A percentile compares a stretch with the other conserved stretches of the same genome.
phyloP scores from a whole-genome alignment of 805 yeast genomes.

The Metschnikowia henanensis region DNA sequence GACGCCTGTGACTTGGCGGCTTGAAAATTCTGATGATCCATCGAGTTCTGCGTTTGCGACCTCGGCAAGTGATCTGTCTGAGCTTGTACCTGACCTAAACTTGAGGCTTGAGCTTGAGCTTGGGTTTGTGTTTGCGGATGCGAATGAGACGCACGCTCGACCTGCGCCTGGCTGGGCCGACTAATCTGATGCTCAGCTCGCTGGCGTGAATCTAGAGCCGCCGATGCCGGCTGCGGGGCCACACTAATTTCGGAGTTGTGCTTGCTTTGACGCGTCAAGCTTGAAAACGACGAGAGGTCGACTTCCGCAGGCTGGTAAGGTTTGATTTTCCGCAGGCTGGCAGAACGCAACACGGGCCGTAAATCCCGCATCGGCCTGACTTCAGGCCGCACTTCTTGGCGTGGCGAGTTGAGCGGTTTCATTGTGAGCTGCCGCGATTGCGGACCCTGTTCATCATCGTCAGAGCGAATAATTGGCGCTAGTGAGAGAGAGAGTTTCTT shows the following conservation, averaged over 20 bases:
- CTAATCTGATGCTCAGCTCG: constrained; percentile 3
- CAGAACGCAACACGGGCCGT: constrained; percentile 5
- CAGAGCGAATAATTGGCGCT: constrained; percentile 34
- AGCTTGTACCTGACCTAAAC: neutral
- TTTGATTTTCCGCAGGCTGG: constrained; percentile 16
- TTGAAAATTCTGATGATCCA: neutral
- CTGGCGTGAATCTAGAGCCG: neutral
- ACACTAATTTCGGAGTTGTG: constrained; percentile 4
- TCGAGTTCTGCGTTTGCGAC: neutral
- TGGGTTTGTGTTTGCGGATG: neutral
- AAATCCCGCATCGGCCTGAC: constrained; percentile 1
- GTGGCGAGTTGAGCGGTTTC: constrained; percentile 11
- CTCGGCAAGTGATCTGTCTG: neutral
- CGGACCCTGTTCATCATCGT: constrained; percentile 21
- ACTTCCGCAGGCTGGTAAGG: constrained; percentile 49
- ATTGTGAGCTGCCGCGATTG: constrained; percentile 15
- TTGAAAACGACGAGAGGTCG: constrained; percentile 43
- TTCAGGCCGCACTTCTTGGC: constrained; percentile 1
- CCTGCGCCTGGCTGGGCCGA: constrained; percentile 8
- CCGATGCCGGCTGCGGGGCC: neutral
- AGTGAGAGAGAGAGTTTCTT: constrained; percentile 44
- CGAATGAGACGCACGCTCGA: constrained; percentile 7
- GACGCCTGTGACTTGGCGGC: neutral
- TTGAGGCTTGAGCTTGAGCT: neutral
- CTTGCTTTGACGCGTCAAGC: constrained; percentile 41